Evolutionary conservation across 495 filamentous ascomycete genomes (phyloP).

Genomic region (Neurospora hispaniola): DNA sequence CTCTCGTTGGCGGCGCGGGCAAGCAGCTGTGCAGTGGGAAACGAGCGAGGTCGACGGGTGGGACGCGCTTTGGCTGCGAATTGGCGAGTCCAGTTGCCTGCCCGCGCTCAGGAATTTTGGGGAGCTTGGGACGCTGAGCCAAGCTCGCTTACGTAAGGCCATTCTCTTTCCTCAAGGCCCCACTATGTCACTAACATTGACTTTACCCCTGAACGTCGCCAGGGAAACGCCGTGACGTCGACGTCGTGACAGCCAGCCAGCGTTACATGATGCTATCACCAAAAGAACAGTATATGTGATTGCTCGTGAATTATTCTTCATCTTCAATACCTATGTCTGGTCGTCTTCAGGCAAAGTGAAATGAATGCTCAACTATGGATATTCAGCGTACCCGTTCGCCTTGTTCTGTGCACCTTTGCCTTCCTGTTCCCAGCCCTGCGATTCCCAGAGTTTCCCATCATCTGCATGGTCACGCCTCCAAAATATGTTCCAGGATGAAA

Average conservation of each 20-base stretch:
- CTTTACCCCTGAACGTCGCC: not conserved
- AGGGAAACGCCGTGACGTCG: not conserved
- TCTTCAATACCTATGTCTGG: not conserved
- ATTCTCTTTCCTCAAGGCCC: not conserved
- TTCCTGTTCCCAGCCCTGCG: not conserved
- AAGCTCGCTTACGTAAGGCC: constrained; percentile 1
- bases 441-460: not conserved
- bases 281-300: not conserved
- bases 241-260: not conserved
- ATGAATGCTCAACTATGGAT: not conserved
- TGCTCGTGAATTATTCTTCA: not conserved
- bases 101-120: constrained; percentile 1
- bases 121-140: not conserved
- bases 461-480: constrained; percentile 18
- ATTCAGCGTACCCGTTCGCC: not conserved
- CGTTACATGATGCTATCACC: not conserved
- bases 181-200: not conserved
- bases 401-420: not conserved
- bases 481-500: constrained; percentile 30
- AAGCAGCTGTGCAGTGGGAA: not conserved
- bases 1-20: not conserved
- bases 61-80: constrained; percentile 1
- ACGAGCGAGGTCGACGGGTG: not conserved
- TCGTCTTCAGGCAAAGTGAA: not conserved
- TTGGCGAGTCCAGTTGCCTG: not conserved